A percentile compares a stretch with the other conserved stretches of the same genome.
Evolutionary conservation across 768 basidiomycete species (phyloP).

Genomic region (Scleroderma citrinum): DNA sequence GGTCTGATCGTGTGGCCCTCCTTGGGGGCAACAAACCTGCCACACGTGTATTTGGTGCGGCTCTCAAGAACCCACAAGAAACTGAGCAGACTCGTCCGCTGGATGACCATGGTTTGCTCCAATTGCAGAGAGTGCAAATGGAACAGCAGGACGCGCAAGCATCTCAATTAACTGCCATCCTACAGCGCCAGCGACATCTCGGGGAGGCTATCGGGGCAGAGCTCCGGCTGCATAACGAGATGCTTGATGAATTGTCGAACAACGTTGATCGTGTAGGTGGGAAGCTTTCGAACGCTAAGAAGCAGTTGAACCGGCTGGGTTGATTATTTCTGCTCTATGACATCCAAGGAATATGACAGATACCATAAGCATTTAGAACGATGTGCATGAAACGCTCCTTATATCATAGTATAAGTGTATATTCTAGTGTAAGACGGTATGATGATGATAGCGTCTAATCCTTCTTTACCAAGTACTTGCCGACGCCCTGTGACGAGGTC

Average conservation of each 20-base stretch:
- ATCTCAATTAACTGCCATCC: conserved; percentile 71
- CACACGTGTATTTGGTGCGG: conserved; percentile 75
- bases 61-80: conserved; percentile 55
- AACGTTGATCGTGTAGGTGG: conserved; percentile 74
- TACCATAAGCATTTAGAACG: conserved; percentile 17
- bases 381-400: conserved; percentile 6
- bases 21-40: conserved; percentile 48
- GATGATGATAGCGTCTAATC: conserved; percentile 11
- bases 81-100: conserved; percentile 83
- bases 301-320: conserved; percentile 75
- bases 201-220: conserved; percentile 84
- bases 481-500: conserved; percentile 46
- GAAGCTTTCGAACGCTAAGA: conserved; percentile 76
- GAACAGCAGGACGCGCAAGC: conserved; percentile 80
- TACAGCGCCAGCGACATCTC: conserved; percentile 79
- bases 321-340: conserved; percentile 23
- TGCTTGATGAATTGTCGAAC: conserved; percentile 71
- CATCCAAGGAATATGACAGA: conserved; percentile 9
- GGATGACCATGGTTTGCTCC: conserved; percentile 75
- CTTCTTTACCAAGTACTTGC: conserved; percentile 41
- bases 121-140: conserved; percentile 76
- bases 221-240: conserved; percentile 76
- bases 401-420: conserved; percentile 15
- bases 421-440: conserved; percentile 24
- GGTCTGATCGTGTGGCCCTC: conserved; percentile 60